Conservation (phyloP, 345 rosid species). For the Ailanthus altissimus region DNA sequence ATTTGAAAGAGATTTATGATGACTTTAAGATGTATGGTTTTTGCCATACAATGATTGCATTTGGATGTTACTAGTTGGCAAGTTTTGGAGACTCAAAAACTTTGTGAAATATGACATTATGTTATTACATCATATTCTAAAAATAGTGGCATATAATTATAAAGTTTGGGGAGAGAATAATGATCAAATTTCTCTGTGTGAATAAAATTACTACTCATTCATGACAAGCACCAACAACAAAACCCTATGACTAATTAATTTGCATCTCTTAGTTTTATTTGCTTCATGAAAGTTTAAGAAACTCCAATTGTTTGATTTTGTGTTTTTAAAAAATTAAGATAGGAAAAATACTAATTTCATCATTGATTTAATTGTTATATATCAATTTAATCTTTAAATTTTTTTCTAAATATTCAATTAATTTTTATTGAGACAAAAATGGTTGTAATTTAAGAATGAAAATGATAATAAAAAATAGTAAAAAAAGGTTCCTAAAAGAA, state of each 20-base stretch:
- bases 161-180: neutral
- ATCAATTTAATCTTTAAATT: too few relatives aligned
- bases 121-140: neutral
- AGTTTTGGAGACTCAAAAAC: neutral
- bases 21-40: neutral
- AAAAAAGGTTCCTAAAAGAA: too few relatives aligned
- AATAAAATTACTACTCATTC: neutral
- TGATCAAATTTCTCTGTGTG: neutral
- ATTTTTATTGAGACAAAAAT: too few relatives aligned
- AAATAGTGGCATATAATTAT: neutral
- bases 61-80: neutral
- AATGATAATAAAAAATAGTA: too few relatives aligned
- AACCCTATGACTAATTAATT: neutral
- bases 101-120: neutral
- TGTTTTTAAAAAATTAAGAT: too few relatives aligned
- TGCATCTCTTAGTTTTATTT: too few relatives aligned
- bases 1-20: neutral
- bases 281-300: too few relatives aligned
- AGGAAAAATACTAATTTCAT: too few relatives aligned
- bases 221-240: neutral
- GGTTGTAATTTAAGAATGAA: too few relatives aligned
- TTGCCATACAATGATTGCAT: constrained; percentile 4
- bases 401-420: too few relatives aligned
- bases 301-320: too few relatives aligned
- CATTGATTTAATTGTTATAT: too few relatives aligned